Percentiles rank a stretch among this genome's conserved stretches.
Evolutionary conservation across 2,329 filamentous ascomycete genomes (phyloP).

Genomic region (Ophiostoma triangulosporum): DNA sequence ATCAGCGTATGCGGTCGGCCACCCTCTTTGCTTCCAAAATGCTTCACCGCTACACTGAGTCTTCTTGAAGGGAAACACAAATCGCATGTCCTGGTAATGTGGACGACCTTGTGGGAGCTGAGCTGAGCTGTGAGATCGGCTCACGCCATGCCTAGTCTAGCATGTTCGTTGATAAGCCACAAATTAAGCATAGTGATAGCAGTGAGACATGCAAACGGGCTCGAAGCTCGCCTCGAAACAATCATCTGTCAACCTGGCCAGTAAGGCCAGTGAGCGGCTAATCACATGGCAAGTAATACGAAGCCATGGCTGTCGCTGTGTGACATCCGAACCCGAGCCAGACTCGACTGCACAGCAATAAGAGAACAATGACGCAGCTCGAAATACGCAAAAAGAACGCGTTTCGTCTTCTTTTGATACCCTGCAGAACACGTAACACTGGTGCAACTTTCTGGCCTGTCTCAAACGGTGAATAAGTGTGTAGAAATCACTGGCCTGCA

Average conservation of each 20-base stretch:
- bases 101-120: background rate
- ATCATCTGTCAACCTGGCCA: no score
- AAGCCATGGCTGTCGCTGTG: background rate
- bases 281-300: no score
- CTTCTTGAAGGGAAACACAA: background rate
- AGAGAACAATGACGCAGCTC: no score
- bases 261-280: no score
- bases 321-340: background rate
- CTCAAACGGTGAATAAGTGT: no score
- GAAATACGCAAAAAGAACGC: no score
- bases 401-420: background rate
- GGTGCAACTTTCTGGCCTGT: background rate
- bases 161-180: background rate
- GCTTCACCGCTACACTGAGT: slow-evolving; percentile 7
- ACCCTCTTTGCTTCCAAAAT: slow-evolving; percentile 3
- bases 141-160: background rate
- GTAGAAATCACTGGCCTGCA: no score
- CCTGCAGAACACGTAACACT: background rate
- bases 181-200: background rate
- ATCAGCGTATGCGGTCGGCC: slow-evolving; percentile 7
- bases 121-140: background rate
- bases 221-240: background rate
- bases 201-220: background rate
- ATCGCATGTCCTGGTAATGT: background rate
- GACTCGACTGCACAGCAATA: no score